Conservation (phyloP, 805 yeast species). For the Starmerella tilneyi region DNA sequence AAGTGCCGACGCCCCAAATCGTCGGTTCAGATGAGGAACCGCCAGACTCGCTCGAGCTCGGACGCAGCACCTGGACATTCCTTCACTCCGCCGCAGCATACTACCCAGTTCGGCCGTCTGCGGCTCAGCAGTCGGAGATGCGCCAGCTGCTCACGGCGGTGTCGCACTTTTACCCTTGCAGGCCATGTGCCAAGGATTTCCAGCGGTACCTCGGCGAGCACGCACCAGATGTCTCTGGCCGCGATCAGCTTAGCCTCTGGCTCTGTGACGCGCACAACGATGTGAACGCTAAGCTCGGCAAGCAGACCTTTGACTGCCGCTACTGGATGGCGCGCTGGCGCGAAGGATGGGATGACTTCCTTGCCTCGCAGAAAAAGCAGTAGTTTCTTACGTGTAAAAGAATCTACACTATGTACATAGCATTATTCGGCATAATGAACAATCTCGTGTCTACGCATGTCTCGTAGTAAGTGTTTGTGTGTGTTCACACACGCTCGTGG, state of each 20-base stretch:
- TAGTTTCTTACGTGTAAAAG: neutral
- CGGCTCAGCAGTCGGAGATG: constrained; percentile 59
- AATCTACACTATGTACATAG: neutral
- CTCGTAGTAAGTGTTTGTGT: no score
- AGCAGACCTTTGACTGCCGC: constrained; percentile 74
- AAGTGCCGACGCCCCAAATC: constrained; percentile 17
- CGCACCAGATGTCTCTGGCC: constrained; percentile 36
- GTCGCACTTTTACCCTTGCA: constrained; percentile 80
- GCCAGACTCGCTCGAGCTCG: constrained; percentile 73
- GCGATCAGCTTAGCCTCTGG: constrained; percentile 82
- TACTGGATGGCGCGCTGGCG: constrained; percentile 92
- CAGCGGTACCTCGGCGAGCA: constrained; percentile 43
- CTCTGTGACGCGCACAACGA: constrained; percentile 89
- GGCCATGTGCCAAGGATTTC: constrained; percentile 86
- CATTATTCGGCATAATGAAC: no score
- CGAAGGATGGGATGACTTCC: constrained; percentile 72
- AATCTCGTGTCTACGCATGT: no score
- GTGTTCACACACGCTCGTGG: no score
- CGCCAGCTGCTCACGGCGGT: constrained; percentile 56
- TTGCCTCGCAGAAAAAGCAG: constrained; percentile 6
- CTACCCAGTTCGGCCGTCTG: constrained; percentile 63
- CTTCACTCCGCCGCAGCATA: constrained; percentile 83
- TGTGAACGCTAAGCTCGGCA: constrained; percentile 80
- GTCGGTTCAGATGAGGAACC: constrained; percentile 46
- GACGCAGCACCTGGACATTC: constrained; percentile 85